Evolutionary conservation across 2,329 filamentous ascomycete species (phyloP).

Genomic region (Parastagonospora nodorum): DNA sequence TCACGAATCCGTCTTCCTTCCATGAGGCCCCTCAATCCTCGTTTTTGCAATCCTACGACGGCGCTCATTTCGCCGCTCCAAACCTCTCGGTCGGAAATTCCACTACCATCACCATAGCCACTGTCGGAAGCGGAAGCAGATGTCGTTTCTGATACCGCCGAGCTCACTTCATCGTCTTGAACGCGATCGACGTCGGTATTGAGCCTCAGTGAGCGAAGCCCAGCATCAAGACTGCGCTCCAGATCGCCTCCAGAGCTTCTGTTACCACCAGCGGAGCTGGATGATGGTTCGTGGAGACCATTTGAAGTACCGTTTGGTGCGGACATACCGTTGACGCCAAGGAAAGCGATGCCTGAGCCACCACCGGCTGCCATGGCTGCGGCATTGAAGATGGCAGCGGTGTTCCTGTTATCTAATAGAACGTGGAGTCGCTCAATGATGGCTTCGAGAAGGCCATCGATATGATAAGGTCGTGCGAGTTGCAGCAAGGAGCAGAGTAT

Average conservation of each 20-base stretch:
- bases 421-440: conserved; percentile 90
- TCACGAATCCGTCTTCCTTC: conserved; percentile 87
- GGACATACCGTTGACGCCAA: conserved; percentile 35
- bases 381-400: conserved; percentile 96
- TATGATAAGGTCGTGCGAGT: conserved; percentile 87
- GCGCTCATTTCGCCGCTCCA: conserved; percentile 84
- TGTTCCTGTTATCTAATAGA: conserved; percentile 88
- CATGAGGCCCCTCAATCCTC: conserved; percentile 90
- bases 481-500: conserved; percentile 95
- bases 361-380: conserved; percentile 97
- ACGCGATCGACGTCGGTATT: conserved; percentile 53
- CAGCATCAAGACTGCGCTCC: conserved; percentile 40
- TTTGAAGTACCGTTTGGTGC: conserved; percentile 35
- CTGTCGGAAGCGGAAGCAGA: conserved; percentile 40
- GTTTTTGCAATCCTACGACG: conserved; percentile 93
- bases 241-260: conserved; percentile 13
- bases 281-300: conserved; percentile 13
- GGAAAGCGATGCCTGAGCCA: conserved; percentile 77
- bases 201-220: conserved; percentile 52
- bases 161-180: conserved; percentile 44
- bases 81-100: conserved; percentile 61
- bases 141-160: conserved; percentile 35
- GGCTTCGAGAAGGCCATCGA: conserved; percentile 90
- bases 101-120: conserved; percentile 41
- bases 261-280: conserved; percentile 1